phyloP scores from a whole-genome alignment of 2,329 filamentous ascomycete species.

The Byssothecium circinans region DNA sequence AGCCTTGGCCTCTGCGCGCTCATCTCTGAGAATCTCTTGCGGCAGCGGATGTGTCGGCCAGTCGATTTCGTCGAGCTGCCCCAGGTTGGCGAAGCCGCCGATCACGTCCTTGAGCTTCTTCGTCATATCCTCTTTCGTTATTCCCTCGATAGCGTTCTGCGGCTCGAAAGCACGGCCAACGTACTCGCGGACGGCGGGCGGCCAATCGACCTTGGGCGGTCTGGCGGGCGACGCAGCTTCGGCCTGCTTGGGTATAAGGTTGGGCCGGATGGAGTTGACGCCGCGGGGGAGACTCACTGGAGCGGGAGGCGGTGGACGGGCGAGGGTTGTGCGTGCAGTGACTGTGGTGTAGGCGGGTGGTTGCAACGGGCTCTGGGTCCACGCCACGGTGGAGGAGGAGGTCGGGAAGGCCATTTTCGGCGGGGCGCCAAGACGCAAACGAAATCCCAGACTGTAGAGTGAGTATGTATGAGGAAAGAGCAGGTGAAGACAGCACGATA shows the following conservation, averaged over 20 bases:
- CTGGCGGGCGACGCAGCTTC: conserved; percentile 35
- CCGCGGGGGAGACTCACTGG: conserved; percentile 19
- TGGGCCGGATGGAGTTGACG: neutral
- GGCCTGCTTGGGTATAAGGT: conserved; percentile 22
- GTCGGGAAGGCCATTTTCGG: conserved; percentile 33
- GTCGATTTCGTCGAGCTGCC: conserved; percentile 71
- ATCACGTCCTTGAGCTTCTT: conserved; percentile 84
- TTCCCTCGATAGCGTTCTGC: conserved; percentile 57
- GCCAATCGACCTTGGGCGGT: conserved; percentile 72
- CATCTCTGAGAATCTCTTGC: conserved; percentile 76
- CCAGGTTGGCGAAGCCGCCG: conserved; percentile 73
- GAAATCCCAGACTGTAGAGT: conserved; percentile 13
- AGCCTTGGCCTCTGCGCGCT: conserved; percentile 46
- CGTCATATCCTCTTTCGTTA: conserved; percentile 70
- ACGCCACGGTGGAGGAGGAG: conserved; percentile 28
- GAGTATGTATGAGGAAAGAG: conserved; percentile 10
- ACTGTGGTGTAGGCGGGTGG: conserved; percentile 51
- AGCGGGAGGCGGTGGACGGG: conserved; percentile 19
- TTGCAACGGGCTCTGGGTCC: conserved; percentile 27
- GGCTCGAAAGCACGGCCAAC: conserved; percentile 86
- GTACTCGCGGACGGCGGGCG: conserved; percentile 79
- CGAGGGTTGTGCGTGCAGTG: conserved; percentile 46
- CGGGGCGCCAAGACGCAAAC: conserved; percentile 6
- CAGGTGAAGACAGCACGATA: neutral
- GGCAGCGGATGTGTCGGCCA: conserved; percentile 85